phyloP scores from a whole-genome alignment of 2,329 filamentous ascomycete species.

The Fusarium duplospermum region DNA sequence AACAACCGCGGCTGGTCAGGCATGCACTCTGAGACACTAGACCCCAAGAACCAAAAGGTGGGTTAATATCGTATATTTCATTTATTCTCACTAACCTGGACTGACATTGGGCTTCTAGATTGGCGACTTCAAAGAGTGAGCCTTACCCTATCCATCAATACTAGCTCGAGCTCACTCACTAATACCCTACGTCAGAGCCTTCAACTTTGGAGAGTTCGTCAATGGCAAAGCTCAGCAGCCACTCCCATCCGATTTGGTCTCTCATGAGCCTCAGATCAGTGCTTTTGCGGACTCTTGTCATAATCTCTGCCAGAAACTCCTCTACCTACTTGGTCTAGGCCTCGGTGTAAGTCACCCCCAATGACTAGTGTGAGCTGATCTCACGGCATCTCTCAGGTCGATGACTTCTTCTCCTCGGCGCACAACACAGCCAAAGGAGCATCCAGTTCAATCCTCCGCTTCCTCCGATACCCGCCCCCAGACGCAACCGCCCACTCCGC shows the following conservation, averaged over 20 bases:
- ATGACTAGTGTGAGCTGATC: constrained; percentile 13
- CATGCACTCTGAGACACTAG: constrained; percentile 89
- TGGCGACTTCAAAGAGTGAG: constrained; percentile 89
- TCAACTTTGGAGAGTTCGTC: constrained; percentile 88
- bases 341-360: constrained; percentile 65
- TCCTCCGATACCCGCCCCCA: constrained; percentile 77
- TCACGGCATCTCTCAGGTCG: constrained; percentile 49
- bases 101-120: constrained; percentile 60
- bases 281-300: constrained; percentile 79
- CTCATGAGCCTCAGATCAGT: constrained; percentile 70
- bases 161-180: constrained; percentile 1
- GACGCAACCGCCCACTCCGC: constrained; percentile 55
- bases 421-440: constrained; percentile 59
- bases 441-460: constrained; percentile 72
- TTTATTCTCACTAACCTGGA: too few relatives aligned
- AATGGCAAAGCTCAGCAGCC: constrained; percentile 79
- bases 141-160: neutral
- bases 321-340: constrained; percentile 82
- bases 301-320: constrained; percentile 76
- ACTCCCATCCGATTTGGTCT: constrained; percentile 72
- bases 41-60: constrained; percentile 84
- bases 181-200: constrained; percentile 68
- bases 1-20: constrained; percentile 91
- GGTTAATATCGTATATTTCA: constrained; percentile 34
- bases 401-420: constrained; percentile 66